phyloP scores from a whole-genome alignment of 257 asterid species.

The Plantago major region DNA sequence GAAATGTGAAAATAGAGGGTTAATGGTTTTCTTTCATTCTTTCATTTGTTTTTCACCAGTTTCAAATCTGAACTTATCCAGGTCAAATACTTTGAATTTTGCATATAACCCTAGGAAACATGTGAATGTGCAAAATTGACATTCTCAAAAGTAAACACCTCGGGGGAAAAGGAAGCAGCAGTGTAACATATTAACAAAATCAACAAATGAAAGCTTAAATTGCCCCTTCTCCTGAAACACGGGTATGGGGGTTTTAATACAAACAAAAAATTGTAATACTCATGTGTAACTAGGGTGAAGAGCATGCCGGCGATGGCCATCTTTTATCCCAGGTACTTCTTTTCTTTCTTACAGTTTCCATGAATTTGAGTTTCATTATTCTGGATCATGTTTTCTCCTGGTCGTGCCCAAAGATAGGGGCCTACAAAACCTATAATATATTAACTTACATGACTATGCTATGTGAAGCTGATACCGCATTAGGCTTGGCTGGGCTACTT shows the following conservation, averaged over 20 bases:
- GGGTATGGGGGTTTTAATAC: background rate
- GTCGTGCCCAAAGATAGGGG: no score
- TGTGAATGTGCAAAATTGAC: background rate
- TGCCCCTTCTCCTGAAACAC: slow-evolving; percentile 2
- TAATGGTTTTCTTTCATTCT: slow-evolving; percentile 5
- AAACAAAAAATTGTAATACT: background rate
- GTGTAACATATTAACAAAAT: slow-evolving; percentile 14
- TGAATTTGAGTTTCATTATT: no score
- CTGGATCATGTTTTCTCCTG: no score
- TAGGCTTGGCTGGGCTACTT: slow-evolving; percentile 26
- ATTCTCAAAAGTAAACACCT: background rate
- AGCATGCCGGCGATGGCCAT: background rate
- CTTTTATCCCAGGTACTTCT: slow-evolving; percentile 6
- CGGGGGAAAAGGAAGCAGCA: background rate
- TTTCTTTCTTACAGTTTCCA: background rate
- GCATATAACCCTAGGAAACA: background rate
- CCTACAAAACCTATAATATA: no score
- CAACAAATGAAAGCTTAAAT: slow-evolving; percentile 11
- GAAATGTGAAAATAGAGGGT: slow-evolving; percentile 8
- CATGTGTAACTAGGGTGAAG: slow-evolving; percentile 2
- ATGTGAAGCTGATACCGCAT: slow-evolving; percentile 16
- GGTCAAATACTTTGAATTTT: background rate
- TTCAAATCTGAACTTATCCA: background rate
- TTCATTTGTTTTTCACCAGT: background rate
- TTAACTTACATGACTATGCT: slow-evolving; percentile 13